Evolutionary conservation across 2,329 filamentous ascomycete species (phyloP).

Genomic region (Diplodia corticola): DNA sequence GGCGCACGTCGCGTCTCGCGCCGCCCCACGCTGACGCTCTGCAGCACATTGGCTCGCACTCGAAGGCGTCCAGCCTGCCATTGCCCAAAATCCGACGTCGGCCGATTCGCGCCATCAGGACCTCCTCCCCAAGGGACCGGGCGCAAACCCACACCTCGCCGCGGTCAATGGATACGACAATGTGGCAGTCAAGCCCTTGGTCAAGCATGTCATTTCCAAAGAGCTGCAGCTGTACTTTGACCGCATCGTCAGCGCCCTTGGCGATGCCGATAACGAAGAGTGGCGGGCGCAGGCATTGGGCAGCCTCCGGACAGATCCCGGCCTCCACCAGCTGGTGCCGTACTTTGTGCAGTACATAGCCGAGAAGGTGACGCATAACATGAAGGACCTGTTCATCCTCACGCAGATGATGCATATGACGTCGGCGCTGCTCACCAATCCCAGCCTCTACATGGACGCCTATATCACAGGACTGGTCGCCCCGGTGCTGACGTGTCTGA

Average conservation of each 20-base stretch:
- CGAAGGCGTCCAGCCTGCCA: conserved; percentile 94
- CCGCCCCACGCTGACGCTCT: conserved; percentile 20
- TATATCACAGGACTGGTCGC: conserved; percentile 74
- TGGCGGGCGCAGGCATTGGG: conserved; percentile 83
- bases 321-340: conserved; percentile 90
- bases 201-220: conserved; percentile 95
- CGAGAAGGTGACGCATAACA: conserved; percentile 90
- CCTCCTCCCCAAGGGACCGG: conserved; percentile 83
- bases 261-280: conserved; percentile 85
- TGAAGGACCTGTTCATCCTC: conserved; percentile 86
- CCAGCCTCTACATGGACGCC: conserved; percentile 71
- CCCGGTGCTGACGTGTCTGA: conserved; percentile 85
- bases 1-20: background rate
- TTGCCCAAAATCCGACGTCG: conserved; percentile 91
- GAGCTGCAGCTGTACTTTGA: conserved; percentile 97
- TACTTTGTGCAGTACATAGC: conserved; percentile 97
- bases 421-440: conserved; percentile 79
- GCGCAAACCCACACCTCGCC: conserved; percentile 80
- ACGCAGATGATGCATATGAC: conserved; percentile 91
- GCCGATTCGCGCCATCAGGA: conserved; percentile 82
- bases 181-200: conserved; percentile 79
- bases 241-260: conserved; percentile 83
- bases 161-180: conserved; percentile 83
- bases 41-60: conserved; percentile 95
- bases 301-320: conserved; percentile 83